phyloP scores from a whole-genome alignment of 352 stramenopile genomes.

The Pythium pyrilobum region DNA sequence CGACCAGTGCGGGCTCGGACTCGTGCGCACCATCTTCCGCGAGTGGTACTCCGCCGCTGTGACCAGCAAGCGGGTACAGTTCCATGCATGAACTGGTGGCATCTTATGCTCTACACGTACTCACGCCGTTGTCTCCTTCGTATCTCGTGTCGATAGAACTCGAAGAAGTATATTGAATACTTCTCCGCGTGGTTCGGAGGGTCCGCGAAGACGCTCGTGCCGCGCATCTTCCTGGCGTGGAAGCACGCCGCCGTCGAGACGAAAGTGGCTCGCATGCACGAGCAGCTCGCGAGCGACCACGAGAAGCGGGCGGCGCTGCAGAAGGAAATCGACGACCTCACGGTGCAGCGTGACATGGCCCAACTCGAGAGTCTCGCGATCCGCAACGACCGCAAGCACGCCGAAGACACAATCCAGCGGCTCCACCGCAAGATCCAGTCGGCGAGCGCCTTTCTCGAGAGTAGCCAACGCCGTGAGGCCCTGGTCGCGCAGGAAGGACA shows the following conservation, averaged over 20 bases:
- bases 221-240: conserved; percentile 50
- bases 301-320: conserved; percentile 33
- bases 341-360: conserved; percentile 34
- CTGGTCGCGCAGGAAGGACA: conserved; percentile 59
- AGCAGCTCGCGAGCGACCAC: conserved; percentile 31
- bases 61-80: conserved; percentile 64
- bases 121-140: too few relatives aligned
- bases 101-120: neutral
- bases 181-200: conserved; percentile 67
- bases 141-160: too few relatives aligned
- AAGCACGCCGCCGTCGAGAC: conserved; percentile 27
- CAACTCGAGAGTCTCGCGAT: conserved; percentile 50
- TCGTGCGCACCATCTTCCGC: conserved; percentile 50
- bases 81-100: neutral
- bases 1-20: conserved; percentile 33
- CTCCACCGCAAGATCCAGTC: conserved; percentile 56
- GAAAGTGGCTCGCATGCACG: conserved; percentile 28
- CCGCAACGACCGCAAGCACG: conserved; percentile 54
- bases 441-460: conserved; percentile 45
- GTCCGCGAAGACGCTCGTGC: conserved; percentile 44
- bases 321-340: conserved; percentile 50
- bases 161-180: conserved; percentile 66
- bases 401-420: conserved; percentile 39
- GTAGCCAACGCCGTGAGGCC: conserved; percentile 36
- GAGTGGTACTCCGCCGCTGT: conserved; percentile 62